A percentile compares a stretch with the other conserved stretches of the same genome.
phyloP scores from a whole-genome alignment of 805 yeast species.

The Saccharomycopsis malanga region DNA sequence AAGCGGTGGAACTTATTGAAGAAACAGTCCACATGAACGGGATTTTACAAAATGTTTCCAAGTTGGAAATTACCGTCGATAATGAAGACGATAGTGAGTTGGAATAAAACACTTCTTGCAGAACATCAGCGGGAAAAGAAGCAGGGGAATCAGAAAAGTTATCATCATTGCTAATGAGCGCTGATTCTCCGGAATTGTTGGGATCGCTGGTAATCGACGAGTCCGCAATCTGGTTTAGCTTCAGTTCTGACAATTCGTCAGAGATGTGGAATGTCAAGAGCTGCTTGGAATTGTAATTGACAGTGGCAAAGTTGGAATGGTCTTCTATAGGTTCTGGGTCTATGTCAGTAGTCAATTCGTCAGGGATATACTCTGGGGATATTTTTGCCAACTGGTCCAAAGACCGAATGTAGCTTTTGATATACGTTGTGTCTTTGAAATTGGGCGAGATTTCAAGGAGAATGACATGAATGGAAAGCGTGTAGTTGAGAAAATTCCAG shows the following conservation, averaged over 20 bases:
- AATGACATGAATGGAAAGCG: conserved; percentile 17
- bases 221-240: conserved; percentile 2
- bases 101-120: conserved; percentile 8
- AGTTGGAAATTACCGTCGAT: conserved; percentile 33
- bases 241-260: conserved; percentile 9
- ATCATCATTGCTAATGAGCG: neutral
- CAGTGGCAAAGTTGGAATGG: conserved; percentile 1
- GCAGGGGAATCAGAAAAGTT: conserved; percentile 8
- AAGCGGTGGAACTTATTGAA: neutral
- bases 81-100: conserved; percentile 28
- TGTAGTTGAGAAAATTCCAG: conserved; percentile 9
- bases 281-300: conserved; percentile 2
- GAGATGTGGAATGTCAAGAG: conserved; percentile 4
- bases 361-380: conserved; percentile 11
- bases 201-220: neutral
- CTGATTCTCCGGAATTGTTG: neutral
- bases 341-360: neutral
- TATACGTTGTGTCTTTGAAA: conserved; percentile 6
- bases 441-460: conserved; percentile 13
- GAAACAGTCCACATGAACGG: conserved; percentile 27
- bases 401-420: conserved; percentile 12
- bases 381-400: conserved; percentile 16
- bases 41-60: conserved; percentile 32
- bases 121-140: conserved; percentile 9
- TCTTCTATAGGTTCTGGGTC: too few relatives aligned